Conservation (phyloP, 2,329 filamentous ascomycete species). For the Knoxdaviesia capensis region DNA sequence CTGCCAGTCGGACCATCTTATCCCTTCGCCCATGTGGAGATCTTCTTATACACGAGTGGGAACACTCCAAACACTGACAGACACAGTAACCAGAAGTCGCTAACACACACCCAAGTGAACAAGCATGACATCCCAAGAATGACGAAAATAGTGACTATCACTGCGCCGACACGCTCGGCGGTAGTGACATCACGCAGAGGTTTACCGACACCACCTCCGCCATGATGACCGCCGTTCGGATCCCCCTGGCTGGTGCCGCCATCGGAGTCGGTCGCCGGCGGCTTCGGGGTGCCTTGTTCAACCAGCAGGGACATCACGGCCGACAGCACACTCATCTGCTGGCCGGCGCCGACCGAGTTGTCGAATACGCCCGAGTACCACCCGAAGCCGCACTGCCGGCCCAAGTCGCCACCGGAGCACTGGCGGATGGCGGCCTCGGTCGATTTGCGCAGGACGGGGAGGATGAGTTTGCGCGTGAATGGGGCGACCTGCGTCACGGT, state of each 20-base stretch:
- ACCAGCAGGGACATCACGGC: conserved; percentile 33
- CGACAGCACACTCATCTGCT: conserved; percentile 37
- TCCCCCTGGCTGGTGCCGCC: conserved; percentile 31
- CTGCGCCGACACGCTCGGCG: conserved; percentile 25
- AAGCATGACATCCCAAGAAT: conserved; percentile 9
- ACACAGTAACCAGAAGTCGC: background rate
- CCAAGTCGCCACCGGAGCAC: conserved; percentile 28
- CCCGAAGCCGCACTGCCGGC: conserved; percentile 30
- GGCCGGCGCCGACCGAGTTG: conserved; percentile 33
- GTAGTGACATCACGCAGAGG: conserved; percentile 16
- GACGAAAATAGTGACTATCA: conserved; percentile 24
- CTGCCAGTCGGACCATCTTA: background rate
- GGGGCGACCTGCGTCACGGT: conserved; percentile 32
- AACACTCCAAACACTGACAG: background rate
- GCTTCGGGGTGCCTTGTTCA: conserved; percentile 11
- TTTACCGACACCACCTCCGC: conserved; percentile 14
- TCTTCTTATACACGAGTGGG: background rate
- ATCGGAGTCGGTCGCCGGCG: conserved; percentile 22
- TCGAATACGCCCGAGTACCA: conserved; percentile 33
- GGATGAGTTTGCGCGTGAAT: conserved; percentile 26
- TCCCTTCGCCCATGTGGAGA: background rate
- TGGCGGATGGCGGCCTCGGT: conserved; percentile 31
- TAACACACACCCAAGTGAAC: conserved; percentile 3
- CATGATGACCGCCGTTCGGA: conserved; percentile 18
- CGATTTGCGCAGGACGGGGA: conserved; percentile 28